Evolutionary conservation across 2,329 filamentous ascomycete species (phyloP), one percentile per base, ranked within the genome.

Genomic region (Diaporthe caulivora): DNA sequence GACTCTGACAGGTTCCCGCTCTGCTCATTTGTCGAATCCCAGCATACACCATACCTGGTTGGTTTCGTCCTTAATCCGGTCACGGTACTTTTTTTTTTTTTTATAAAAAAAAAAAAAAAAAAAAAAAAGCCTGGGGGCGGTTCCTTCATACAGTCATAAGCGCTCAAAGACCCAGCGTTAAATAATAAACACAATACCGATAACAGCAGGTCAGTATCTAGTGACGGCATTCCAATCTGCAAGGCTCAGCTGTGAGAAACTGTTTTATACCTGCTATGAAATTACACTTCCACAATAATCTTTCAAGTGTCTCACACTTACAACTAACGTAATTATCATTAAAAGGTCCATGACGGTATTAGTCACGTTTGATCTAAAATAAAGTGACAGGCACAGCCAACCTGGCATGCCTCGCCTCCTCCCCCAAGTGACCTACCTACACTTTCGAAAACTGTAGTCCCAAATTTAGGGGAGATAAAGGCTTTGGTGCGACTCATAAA

Each of bases 351-450:
- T 76, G 47, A 81, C 72, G 4, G 81, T 82, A 67, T 86, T 86
- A 31, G 84, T 81, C 42, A 83, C 79, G 24, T 84, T 80, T 1
- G 84, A 83, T 77, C 84, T n/a, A 84, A 60, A 87, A 79, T 67
- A 86, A 82, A n/a, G 83, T 83, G 24, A 82, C 81, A 0, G 86
- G 86, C 2, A 87, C 83, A 1, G 85, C 84, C 24, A 84, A 81
- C 67, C 85, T 85, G 5, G 86, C 82, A 70, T 86, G 80, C 17
- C 81, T 79, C 15, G 84, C 83, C 77, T 86, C 84, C 75, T 86
- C 84, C 47, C 83, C 84, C 83, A 87, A 85, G 74, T 88, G 86
- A 0, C 88, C 80, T n/a, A 84, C 83, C n/a, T n/a, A n/a, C n/a
- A 13, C 85, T 82, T 64, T 88, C 86, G 69, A 86, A 86, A 15